Percentiles rank a stretch among this genome's conserved stretches.
Conservation (phyloP, 2,329 filamentous ascomycete genomes). For the Trichoderma semiorbis region DNA sequence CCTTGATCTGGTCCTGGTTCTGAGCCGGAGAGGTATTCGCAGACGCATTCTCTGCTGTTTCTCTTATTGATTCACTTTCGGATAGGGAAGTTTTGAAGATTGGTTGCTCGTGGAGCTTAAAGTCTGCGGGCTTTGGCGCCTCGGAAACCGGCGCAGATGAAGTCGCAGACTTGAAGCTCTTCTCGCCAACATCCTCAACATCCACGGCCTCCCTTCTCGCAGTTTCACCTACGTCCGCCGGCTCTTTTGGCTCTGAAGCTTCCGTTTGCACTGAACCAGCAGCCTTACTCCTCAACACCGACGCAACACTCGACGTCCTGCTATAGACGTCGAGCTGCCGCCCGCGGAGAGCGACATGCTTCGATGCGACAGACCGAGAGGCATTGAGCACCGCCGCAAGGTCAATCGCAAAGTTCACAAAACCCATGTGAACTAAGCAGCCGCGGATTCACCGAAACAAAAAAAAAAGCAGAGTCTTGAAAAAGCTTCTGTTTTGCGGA, state of each 20-base stretch:
- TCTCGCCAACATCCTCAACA: not conserved
- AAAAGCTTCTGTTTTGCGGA: not conserved
- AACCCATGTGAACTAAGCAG: slow-evolving; percentile 45
- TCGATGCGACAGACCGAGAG: slow-evolving; percentile 63
- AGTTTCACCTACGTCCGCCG: not conserved
- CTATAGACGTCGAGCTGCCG: slow-evolving; percentile 52
- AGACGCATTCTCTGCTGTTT: slow-evolving; percentile 7
- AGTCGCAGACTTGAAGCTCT: not conserved
- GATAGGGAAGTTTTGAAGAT: not conserved
- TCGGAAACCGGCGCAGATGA: not conserved
- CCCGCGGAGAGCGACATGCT: slow-evolving; percentile 56
- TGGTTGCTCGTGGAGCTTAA: not conserved
- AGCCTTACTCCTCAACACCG: slow-evolving; percentile 31
- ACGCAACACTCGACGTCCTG: slow-evolving; percentile 42
- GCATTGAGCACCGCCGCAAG: slow-evolving; percentile 66
- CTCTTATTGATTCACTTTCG: not conserved
- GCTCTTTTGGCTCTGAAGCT: not conserved
- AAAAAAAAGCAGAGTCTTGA: slow-evolving; percentile 18
- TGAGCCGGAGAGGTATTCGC: slow-evolving; percentile 12
- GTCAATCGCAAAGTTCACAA: slow-evolving; percentile 66
- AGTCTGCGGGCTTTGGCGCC: not conserved
- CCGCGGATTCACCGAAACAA: slow-evolving; percentile 23
- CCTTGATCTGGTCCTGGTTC: slow-evolving; percentile 9
- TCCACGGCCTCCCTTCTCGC: not conserved
- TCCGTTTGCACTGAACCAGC: not conserved